Evolutionary conservation across 192 early-diverging fungal genomes (phyloP).

Genomic region (Mortierella hygrophila): DNA sequence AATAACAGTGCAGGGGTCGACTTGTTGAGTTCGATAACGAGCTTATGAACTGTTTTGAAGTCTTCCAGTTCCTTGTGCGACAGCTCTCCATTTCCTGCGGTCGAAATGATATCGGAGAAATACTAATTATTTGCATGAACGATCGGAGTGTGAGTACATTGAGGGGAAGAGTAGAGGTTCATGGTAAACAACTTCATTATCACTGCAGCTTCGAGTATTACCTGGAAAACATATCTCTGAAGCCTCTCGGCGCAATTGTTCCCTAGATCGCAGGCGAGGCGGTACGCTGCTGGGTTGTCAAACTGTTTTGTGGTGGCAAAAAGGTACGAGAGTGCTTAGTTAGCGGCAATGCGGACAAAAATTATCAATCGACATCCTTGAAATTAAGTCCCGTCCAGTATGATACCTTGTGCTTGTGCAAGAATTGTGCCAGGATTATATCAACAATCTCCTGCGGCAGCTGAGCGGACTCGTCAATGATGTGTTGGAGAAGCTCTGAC

Average conservation of each 20-base stretch:
- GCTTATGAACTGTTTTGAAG: slow-evolving; percentile 76
- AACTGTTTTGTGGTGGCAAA: slow-evolving; percentile 35
- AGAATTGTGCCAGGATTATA: slow-evolving; percentile 84
- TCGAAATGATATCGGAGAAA: slow-evolving; percentile 85
- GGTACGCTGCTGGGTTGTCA: slow-evolving; percentile 74
- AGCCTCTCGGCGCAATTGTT: slow-evolving; percentile 79
- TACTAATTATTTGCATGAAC: slow-evolving; percentile 62
- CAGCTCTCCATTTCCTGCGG: slow-evolving; percentile 61
- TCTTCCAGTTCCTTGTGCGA: slow-evolving; percentile 66
- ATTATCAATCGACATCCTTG: background rate
- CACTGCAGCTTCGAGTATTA: slow-evolving; percentile 12
- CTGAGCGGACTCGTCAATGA: slow-evolving; percentile 79
- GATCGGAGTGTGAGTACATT: background rate
- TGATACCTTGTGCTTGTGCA: slow-evolving; percentile 71
- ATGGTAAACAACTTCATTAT: background rate
- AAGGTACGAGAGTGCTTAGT: background rate
- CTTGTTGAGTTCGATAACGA: slow-evolving; percentile 87
- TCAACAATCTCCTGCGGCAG: slow-evolving; percentile 89
- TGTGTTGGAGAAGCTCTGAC: slow-evolving; percentile 84
- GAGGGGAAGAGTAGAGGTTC: background rate
- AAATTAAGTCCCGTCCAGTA: background rate
- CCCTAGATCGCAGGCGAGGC: slow-evolving; percentile 88
- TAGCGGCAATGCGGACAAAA: background rate
- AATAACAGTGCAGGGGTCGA: slow-evolving; percentile 81
- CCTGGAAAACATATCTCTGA: slow-evolving; percentile 92